phyloP scores from a whole-genome alignment of 2,329 filamentous ascomycete genomes.

The Aspergillus carbonarius region DNA sequence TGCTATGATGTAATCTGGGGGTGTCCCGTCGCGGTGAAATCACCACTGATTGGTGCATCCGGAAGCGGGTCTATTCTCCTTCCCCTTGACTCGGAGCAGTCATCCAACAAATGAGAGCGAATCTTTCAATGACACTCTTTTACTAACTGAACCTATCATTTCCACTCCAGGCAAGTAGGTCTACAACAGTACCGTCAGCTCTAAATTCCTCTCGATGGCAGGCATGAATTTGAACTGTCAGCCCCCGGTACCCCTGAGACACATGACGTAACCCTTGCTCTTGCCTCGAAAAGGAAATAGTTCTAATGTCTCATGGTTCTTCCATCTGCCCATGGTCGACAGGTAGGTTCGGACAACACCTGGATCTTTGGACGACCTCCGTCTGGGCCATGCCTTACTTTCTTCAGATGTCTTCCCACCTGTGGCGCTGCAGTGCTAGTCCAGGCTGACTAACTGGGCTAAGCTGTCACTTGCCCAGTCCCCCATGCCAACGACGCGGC shows the following conservation, averaged over 20 bases:
- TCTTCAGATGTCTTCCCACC: not conserved
- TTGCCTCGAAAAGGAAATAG: not conserved
- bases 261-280: not conserved
- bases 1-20: conserved; percentile 2
- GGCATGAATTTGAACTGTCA: conserved; percentile 3
- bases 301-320: not conserved
- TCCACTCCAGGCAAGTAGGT: not conserved
- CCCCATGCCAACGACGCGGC: conserved; percentile 9
- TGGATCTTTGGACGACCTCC: not conserved
- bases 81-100: conserved; percentile 10
- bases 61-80: not conserved
- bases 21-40: not conserved
- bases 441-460: not conserved
- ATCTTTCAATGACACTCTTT: not conserved
- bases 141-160: not conserved
- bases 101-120: conserved; percentile 3
- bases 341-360: not conserved
- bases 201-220: not conserved
- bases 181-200: not conserved
- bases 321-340: not conserved
- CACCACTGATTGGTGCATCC: not conserved
- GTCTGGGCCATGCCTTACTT: not conserved
- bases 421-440: not conserved
- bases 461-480: not conserved
- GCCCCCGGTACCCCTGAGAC: not conserved